These are phyloP conservation scores for Immersiporthe knoxdaviesiana DNA, from an alignment of 2,329 filamentous ascomycete genomes.

Conservation along the genomic window DNA sequence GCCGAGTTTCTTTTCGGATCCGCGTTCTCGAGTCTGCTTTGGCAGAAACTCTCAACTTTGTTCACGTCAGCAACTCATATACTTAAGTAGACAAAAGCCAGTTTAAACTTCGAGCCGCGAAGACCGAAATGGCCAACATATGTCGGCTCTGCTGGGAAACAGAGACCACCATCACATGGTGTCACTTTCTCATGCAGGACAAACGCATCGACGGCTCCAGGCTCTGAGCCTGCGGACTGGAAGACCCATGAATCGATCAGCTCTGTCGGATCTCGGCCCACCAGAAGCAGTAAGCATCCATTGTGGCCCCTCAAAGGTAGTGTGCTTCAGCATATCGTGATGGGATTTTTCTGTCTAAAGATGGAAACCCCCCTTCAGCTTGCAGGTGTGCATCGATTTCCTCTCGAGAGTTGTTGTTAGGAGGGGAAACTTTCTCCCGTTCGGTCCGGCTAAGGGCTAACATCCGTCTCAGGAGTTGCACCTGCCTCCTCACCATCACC, in stretches of 20 bases:
- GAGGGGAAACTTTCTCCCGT: background rate
- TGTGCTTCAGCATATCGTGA: too few species aligned
- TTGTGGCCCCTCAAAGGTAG: too few species aligned
- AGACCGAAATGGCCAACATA: background rate
- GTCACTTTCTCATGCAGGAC: background rate
- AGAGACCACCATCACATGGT: background rate
- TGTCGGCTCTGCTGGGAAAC: too few species aligned
- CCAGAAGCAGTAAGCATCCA: background rate
- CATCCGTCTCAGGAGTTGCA: background rate
- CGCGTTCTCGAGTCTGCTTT: background rate
- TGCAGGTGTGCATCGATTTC: background rate
- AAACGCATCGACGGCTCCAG: too few species aligned
- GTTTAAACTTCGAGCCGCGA: background rate
- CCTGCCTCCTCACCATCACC: background rate
- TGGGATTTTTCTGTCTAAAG: too few species aligned
- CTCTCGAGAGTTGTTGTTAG: background rate
- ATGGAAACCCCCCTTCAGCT: background rate
- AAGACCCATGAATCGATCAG: background rate
- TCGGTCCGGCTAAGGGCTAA: too few species aligned
- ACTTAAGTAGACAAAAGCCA: too few species aligned
- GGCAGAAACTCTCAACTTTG: background rate
- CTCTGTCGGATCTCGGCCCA: background rate
- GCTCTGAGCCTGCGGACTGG: background rate
- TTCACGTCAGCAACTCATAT: background rate
- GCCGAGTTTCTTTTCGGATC: background rate